A percentile compares a stretch with the other conserved stretches of the same genome.
Conservation (phyloP, 1,284 basidiomycete genomes). For the Tausonia pullulans region DNA sequence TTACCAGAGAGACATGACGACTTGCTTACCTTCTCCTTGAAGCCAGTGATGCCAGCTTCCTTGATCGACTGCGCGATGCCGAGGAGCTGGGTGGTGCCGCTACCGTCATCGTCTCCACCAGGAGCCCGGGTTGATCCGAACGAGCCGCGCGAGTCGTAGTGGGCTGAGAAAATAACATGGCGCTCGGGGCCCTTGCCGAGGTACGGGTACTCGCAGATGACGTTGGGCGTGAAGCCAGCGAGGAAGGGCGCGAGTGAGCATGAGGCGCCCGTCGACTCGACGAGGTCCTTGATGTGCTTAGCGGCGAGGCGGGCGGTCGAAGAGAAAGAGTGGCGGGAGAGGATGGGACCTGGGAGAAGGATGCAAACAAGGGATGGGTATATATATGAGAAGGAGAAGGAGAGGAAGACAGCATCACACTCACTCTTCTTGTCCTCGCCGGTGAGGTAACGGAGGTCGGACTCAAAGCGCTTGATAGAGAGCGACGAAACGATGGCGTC, state of each 20-base stretch:
- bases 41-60: slow-evolving; percentile 32
- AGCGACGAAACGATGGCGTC: slow-evolving; percentile 43
- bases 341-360: slow-evolving; percentile 42
- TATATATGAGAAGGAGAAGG: background rate
- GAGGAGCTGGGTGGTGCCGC: slow-evolving; percentile 61
- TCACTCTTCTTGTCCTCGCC: slow-evolving; percentile 52
- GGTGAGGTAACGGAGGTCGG: slow-evolving; percentile 65
- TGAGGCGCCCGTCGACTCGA: slow-evolving; percentile 58
- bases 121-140: slow-evolving; percentile 66
- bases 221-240: slow-evolving; percentile 64
- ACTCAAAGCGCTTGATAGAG: slow-evolving; percentile 50
- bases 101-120: slow-evolving; percentile 44
- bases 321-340: slow-evolving; percentile 66
- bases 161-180: slow-evolving; percentile 17
- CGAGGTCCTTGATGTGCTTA: slow-evolving; percentile 54
- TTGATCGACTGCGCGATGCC: slow-evolving; percentile 60
- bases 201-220: slow-evolving; percentile 48
- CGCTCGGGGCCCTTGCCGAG: slow-evolving; percentile 32
- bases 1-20: background rate
- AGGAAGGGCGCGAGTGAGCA: slow-evolving; percentile 59
- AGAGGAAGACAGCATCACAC: background rate
- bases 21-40: slow-evolving; percentile 31
- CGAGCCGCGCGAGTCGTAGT: slow-evolving; percentile 52
- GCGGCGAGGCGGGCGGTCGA: slow-evolving; percentile 56
- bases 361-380: background rate